Base-by-base conservation (phyloP, 352 stramenopile species). In the Globisporangium splendens region DNA sequence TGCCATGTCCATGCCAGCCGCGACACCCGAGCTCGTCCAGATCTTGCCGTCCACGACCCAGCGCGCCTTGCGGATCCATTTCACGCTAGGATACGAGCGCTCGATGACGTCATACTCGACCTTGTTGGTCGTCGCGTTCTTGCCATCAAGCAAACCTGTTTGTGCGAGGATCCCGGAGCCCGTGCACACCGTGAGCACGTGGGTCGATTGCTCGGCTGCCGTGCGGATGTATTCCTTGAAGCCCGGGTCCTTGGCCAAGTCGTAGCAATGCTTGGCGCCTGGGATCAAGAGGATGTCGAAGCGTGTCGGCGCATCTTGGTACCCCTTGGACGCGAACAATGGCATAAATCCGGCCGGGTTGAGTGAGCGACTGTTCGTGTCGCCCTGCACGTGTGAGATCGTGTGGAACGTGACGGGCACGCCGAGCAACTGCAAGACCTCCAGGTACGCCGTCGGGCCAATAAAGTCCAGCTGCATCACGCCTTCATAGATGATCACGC, bases 111-210 rank as follows among this genome's bases (percentile, higher is more conserved):
- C 51, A 56, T 78, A 86, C 28, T 59, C 66, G 28, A 81, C 65
- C 54, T 88, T 88, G 72, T 88, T 88, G 58, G 78, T 86, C n/a
- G 78, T 88, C 43, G 78, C 75, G 46, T 53, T 58, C 28, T 69
- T 73, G 17, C 64, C 69, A 38, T 78, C 73, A 24, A 88, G 49
- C 15, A 79, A 62, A 6, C 75, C 78, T 8, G 71, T 72, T 11
- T 67, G 60, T 8, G 68, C 75, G 46, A 88, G 61, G 38, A 86
- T 69, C 1, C 63, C 62, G 1, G 73, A 72, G 3, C 78, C 78
- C 20, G 78, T 86, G 63, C 78, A 88, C 54, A 88, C 74, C 0
- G 66, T 82, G 35, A 88, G 51, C 52, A 88, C 74, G 53, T 68
- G 49, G 28, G 61, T 69, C 6, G 73, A 67, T 1, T 50, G 50